phyloP scores from a whole-genome alignment of 352 stramenopile species.

The Globisporangium polare region DNA sequence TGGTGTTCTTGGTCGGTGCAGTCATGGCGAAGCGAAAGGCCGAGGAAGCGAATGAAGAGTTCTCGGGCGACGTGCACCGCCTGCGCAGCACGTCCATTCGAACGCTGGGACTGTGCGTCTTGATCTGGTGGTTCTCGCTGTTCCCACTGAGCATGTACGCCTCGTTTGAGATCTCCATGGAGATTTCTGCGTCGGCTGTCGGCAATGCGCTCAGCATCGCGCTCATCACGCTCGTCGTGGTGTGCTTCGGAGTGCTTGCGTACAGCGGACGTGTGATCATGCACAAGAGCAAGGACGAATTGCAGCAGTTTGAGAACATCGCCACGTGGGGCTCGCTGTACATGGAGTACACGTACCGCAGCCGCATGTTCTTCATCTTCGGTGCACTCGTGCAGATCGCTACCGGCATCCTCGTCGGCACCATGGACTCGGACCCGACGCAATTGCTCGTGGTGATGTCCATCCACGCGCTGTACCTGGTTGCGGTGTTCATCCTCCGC shows the following conservation, averaged over 20 bases:
- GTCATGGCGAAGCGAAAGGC: conserved; percentile 48
- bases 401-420: conserved; percentile 51
- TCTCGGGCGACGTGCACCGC: conserved; percentile 38
- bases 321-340: conserved; percentile 62
- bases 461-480: conserved; percentile 53
- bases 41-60: conserved; percentile 41
- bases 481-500: conserved; percentile 38
- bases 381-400: conserved; percentile 46
- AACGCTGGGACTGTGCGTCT: conserved; percentile 50
- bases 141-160: conserved; percentile 63
- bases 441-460: conserved; percentile 55
- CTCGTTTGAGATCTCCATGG: conserved; percentile 70
- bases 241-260: conserved; percentile 43
- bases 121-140: conserved; percentile 61
- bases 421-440: conserved; percentile 39
- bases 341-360: conserved; percentile 48
- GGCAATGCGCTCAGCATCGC: conserved; percentile 35
- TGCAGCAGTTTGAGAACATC: conserved; percentile 57
- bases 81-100: conserved; percentile 48
- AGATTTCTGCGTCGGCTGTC: conserved; percentile 27
- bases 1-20: conserved; percentile 45
- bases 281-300: conserved; percentile 42
- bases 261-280: conserved; percentile 49
- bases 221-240: conserved; percentile 36
- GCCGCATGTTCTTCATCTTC: conserved; percentile 64